Evolutionary conservation across 139 green algal genomes (phyloP), one percentile per base, ranked within the genome.

Genomic region (Auxenochlorella pyrenoidosa): DNA sequence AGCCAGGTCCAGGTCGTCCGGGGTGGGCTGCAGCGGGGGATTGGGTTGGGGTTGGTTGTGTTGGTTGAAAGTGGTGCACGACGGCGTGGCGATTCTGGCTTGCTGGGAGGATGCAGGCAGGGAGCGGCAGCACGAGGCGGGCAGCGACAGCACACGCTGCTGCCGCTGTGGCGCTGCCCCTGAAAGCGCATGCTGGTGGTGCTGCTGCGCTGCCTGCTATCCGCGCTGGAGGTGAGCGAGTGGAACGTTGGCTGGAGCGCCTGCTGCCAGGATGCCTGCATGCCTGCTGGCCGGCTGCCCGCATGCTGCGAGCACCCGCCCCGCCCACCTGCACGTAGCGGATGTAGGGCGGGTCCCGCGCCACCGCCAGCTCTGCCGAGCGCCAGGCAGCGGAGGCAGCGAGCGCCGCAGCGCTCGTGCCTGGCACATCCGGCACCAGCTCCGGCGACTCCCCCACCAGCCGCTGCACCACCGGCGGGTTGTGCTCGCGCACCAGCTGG

Each of bases 1-100:
- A 30, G 80, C 71, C 24, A 89, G 63, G 30, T 94, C 90, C 54
- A 91, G 75, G 12, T 93, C 91, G 75, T 93, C 90, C 21, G 85
- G 85, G 24, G 84, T 92, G 54, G 90, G 90, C 43, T 92, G 84
- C 79, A 87, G 60, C n/a, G 41, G 36, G 79, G 59, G 10, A 0
- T 34, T 36, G 18, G 51, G 36, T 6, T 6, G 47, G 47, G 47
- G 47, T 54, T 54, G n/a, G n/a, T n/a, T n/a, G n/a, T n/a, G n/a
- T n/a, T n/a, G n/a, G n/a, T n/a, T n/a, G n/a, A n/a, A n/a, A n/a
- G n/a, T n/a, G n/a, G n/a, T n/a, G n/a, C n/a, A n/a, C n/a, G n/a
- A n/a, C n/a, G n/a, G n/a, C n/a, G n/a, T n/a, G n/a, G n/a, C n/a
- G n/a, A n/a, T n/a, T n/a, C n/a, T n/a, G n/a, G n/a, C n/a, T n/a